phyloP scores from a whole-genome alignment of 2,329 filamentous ascomycete genomes.

The Hypoxylon sp. region DNA sequence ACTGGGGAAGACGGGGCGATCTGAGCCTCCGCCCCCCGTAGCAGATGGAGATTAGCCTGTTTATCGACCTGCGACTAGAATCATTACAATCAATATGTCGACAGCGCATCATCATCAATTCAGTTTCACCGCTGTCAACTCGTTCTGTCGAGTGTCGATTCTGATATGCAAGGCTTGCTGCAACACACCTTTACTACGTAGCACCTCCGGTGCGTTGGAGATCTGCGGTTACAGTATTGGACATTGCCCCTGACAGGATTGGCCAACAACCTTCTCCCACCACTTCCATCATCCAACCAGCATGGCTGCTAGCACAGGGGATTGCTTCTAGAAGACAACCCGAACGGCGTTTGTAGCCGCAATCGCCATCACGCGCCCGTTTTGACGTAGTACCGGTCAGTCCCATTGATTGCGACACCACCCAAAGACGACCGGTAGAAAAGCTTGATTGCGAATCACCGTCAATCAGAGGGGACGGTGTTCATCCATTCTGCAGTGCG shows the following conservation, averaged over 20 bases:
- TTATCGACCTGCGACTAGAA: constrained; percentile 39
- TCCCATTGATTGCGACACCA: constrained; percentile 37
- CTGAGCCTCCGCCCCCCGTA: constrained; percentile 33
- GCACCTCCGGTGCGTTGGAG: constrained; percentile 38
- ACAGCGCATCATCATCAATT: constrained; percentile 36
- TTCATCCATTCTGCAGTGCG: constrained; percentile 31
- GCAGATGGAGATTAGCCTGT: constrained; percentile 48
- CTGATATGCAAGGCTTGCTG: constrained; percentile 44
- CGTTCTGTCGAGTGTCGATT: constrained; percentile 30
- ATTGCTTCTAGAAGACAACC: constrained; percentile 45
- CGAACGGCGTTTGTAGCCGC: constrained; percentile 39
- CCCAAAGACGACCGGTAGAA: constrained; percentile 42
- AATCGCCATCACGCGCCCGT: constrained; percentile 43
- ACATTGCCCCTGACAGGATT: constrained; percentile 45
- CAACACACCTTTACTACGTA: constrained; percentile 39
- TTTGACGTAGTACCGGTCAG: constrained; percentile 37
- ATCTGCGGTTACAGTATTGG: constrained; percentile 43
- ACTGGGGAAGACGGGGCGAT: constrained; percentile 26
- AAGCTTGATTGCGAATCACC: constrained; percentile 45
- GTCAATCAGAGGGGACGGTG: constrained; percentile 37
- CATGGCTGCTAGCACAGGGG: constrained; percentile 19
- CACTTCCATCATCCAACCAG: constrained; percentile 35
- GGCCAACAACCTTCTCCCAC: constrained; percentile 38
- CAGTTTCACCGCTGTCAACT: constrained; percentile 31
- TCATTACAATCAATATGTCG: constrained; percentile 33